These are phyloP conservation scores for Helotiales sp. DNA, from an alignment of 2,329 filamentous ascomycete species.

Conservation along the genomic window DNA sequence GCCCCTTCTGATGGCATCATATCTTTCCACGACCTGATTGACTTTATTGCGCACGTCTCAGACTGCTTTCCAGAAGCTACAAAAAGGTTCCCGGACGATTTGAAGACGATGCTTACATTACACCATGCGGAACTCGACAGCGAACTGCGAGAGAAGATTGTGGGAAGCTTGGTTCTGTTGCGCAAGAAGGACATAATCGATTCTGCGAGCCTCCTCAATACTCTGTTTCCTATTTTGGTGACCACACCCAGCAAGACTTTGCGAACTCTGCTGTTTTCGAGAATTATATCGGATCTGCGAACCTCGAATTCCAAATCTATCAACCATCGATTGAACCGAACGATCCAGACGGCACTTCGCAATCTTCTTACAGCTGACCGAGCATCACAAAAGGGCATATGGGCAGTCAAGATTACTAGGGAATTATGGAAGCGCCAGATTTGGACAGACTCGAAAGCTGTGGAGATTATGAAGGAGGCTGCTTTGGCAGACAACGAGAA, in stretches of 20 bases:
- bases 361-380: conserved; percentile 89
- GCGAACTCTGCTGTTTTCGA: conserved; percentile 81
- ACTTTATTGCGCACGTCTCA: conserved; percentile 90
- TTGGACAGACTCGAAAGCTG: conserved; percentile 92
- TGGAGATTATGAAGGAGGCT: conserved; percentile 98
- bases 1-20: conserved; percentile 79
- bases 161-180: conserved; percentile 85
- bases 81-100: conserved; percentile 74
- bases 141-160: conserved; percentile 91
- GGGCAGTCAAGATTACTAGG: conserved; percentile 93
- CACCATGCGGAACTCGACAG: conserved; percentile 84
- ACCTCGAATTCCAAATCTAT: conserved; percentile 84
- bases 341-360: conserved; percentile 90
- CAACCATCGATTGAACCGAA: conserved; percentile 92
- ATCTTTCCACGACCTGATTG: conserved; percentile 87
- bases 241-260: conserved; percentile 91
- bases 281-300: conserved; percentile 89
- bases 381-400: conserved; percentile 83
- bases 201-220: conserved; percentile 81
- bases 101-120: conserved; percentile 78
- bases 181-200: conserved; percentile 92
- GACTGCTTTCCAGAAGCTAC: conserved; percentile 90
- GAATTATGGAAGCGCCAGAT: conserved; percentile 97
- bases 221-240: conserved; percentile 91
- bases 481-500: conserved; percentile 90